Evolutionary conservation across 164 flowering plant species (phyloP).

Genomic region (Hamamelis virginiana): DNA sequence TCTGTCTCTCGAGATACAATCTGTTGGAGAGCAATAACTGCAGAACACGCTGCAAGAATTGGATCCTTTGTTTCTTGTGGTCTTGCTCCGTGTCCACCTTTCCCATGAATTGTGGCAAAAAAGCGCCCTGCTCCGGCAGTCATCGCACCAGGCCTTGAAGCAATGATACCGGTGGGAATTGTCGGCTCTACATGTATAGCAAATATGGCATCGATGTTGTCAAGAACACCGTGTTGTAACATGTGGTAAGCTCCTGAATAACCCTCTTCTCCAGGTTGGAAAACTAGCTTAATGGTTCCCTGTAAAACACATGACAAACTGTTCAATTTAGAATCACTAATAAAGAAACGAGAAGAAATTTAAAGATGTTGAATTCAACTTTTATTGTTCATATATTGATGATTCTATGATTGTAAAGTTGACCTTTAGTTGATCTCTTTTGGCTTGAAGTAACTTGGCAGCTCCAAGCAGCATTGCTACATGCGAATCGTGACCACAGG

Average conservation of each 20-base stretch:
- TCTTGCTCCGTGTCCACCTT: conserved; percentile 34
- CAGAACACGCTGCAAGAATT: conserved; percentile 30
- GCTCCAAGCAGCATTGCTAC: conserved; percentile 85
- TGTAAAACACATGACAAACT: neutral
- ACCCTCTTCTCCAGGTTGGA: conserved; percentile 50
- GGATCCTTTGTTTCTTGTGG: conserved; percentile 33
- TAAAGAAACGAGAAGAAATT: too few species aligned
- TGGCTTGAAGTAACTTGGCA: conserved; percentile 63
- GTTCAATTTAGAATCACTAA: neutral
- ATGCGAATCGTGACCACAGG: conserved; percentile 84
- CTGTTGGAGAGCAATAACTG: conserved; percentile 33
- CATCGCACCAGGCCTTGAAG: conserved; percentile 35
- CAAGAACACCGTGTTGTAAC: conserved; percentile 35
- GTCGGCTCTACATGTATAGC: conserved; percentile 32
- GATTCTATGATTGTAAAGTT: neutral
- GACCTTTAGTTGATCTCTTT: conserved; percentile 42
- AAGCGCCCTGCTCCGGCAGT: conserved; percentile 35
- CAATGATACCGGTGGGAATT: conserved; percentile 26
- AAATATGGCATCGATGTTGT: conserved; percentile 29
- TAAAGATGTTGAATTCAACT: neutral
- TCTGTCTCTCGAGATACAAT: conserved; percentile 41
- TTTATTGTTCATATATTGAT: too few species aligned
- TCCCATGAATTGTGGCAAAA: conserved; percentile 25
- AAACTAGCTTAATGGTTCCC: conserved; percentile 45
- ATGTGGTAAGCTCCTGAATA: conserved; percentile 42